Evolutionary conservation across 2,329 filamentous ascomycete genomes (phyloP), one percentile per base, ranked within the genome.

Genomic region (Xylaria sp.): DNA sequence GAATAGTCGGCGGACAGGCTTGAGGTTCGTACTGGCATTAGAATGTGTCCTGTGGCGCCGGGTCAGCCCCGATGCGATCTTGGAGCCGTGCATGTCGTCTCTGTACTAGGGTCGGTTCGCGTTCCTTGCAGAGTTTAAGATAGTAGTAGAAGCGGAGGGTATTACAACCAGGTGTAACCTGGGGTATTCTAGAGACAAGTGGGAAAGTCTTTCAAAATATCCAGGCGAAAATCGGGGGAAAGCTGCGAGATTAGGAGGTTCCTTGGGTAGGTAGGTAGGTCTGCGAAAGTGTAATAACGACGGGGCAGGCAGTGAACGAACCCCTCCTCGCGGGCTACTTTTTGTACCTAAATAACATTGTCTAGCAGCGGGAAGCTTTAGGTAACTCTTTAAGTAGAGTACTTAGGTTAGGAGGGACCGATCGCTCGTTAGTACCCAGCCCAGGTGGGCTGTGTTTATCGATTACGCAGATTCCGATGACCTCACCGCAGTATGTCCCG

Each of bases 41-140:
- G 76, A 78, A 54, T 72, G 64, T 28, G 76, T 70, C 65, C 76
- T 76, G 32, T 76, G 75, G 62, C 74, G 76, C 58, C 75, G 74
- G 70, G 68, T 67, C 44, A 78, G 64, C 65, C 74, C 72, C 59
- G 74, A 70, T 37, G 76, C 66, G 51, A 78, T 73, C 71, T 73
- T 78, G 62, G 73, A 65, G 63, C 65, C 76, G 69, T 74, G 76
- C 76, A 78, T 78, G 18, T 65, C 68, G 68, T n/a, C 20, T 10
- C 34, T 44, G 39, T 51, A 44, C 15, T 37, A 37, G 2, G 28
- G 28, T 28, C 28, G 28, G 28, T 4, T 46, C 44, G 41, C 12
- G 3, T 39, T 52, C 25, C 12, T 44, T 56, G 25, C 7, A 28
- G n/a, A 13, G 13, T 32, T 46, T 48, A 48, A 15, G 62, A 13